These are phyloP conservation scores for Penicillium waksmanii DNA, from an alignment of 495 filamentous ascomycete species.

Conservation along the genomic window DNA sequence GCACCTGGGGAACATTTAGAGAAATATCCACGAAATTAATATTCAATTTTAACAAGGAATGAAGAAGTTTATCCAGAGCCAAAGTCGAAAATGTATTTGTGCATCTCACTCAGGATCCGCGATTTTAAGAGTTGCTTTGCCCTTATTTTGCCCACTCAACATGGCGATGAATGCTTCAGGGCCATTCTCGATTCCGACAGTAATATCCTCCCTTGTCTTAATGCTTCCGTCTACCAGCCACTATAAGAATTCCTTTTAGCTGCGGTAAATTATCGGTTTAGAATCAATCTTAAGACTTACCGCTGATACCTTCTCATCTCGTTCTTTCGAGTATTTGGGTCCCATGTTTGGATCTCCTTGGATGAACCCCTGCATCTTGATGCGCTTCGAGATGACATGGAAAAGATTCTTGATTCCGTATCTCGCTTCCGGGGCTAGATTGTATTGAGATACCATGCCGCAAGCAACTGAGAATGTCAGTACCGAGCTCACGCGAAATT, in stretches of 20 bases:
- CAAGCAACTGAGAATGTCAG: conserved; percentile 47
- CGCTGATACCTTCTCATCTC: conserved; percentile 72
- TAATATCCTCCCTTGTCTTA: conserved; percentile 70
- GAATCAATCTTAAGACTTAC: neutral
- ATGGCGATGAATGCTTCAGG: conserved; percentile 79
- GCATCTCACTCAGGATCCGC: neutral
- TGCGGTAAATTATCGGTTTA: neutral
- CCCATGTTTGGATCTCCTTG: conserved; percentile 70
- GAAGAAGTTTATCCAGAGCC: too few relatives aligned
- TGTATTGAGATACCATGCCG: conserved; percentile 82
- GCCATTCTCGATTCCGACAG: conserved; percentile 83
- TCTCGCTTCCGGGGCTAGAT: conserved; percentile 43
- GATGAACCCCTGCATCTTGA: conserved; percentile 79
- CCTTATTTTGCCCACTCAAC: conserved; percentile 85
- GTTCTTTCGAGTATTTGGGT: conserved; percentile 69
- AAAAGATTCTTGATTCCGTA: conserved; percentile 73
- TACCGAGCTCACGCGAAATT: neutral
- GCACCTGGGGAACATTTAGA: too few relatives aligned
- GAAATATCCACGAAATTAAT: too few relatives aligned
- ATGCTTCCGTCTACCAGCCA: conserved; percentile 86
- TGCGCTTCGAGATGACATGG: conserved; percentile 56
- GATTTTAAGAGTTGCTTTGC: conserved; percentile 85
- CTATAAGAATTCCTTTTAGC: conserved; percentile 33
- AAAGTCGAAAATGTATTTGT: too few relatives aligned
- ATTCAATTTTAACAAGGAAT: too few relatives aligned